Evolutionary conservation across 768 basidiomycete species (phyloP).

Genomic region (Udeniomyces megalosporus): DNA sequence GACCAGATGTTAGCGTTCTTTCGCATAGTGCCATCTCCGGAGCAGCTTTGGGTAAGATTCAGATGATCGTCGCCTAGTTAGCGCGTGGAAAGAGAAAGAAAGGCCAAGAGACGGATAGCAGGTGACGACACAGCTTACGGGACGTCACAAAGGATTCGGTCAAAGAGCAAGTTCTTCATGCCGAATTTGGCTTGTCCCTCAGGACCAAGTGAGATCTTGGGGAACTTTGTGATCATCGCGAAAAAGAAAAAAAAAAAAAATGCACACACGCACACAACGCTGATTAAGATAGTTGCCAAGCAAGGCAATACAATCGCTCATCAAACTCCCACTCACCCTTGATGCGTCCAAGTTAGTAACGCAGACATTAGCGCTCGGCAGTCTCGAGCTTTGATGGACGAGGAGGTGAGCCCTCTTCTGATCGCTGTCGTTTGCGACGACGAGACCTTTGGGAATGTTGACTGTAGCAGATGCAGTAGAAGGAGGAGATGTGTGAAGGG

Average conservation of each 20-base stretch:
- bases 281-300: too few species aligned
- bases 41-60: constrained; percentile 37
- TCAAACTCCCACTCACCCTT: neutral
- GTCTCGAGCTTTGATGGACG: constrained; percentile 88
- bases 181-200: constrained; percentile 1
- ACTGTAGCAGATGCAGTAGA: constrained; percentile 22
- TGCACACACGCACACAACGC: too few species aligned
- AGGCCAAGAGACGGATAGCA: too few species aligned
- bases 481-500: constrained; percentile 50
- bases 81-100: constrained; percentile 8
- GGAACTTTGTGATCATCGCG: constrained; percentile 20
- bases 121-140: constrained; percentile 39
- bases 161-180: constrained; percentile 50
- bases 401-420: constrained; percentile 86
- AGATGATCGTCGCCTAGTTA: too few species aligned
- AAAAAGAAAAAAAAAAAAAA: too few species aligned
- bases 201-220: constrained; percentile 16
- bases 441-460: constrained; percentile 53
- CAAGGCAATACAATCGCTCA: neutral
- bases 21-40: constrained; percentile 85
- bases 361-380: constrained; percentile 79
- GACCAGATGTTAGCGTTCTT: constrained; percentile 96
- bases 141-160: constrained; percentile 88
- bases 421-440: constrained; percentile 92
- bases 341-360: constrained; percentile 87